Conservation (phyloP, 106 monocot genomes). For the Xerophyta viscosa region DNA sequence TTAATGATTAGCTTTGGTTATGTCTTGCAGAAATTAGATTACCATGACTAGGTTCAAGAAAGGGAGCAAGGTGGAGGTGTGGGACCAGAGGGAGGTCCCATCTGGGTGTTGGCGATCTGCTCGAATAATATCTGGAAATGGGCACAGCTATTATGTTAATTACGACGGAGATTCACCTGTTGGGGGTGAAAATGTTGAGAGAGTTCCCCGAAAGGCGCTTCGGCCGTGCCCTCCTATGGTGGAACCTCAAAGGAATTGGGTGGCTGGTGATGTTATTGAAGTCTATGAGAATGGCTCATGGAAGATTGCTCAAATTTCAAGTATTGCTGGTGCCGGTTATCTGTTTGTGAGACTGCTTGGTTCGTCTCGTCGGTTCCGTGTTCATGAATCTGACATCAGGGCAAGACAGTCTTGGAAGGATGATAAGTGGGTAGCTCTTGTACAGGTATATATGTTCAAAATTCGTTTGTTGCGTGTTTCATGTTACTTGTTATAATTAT, state of each 20-base stretch:
- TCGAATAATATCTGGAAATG: slow-evolving; percentile 12
- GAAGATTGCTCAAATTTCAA: slow-evolving; percentile 20
- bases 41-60: slow-evolving; percentile 12
- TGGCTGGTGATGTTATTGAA: slow-evolving; percentile 24
- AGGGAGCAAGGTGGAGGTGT: slow-evolving; percentile 21
- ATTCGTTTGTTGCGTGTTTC: no score
- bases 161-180: neutral
- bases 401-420: slow-evolving; percentile 24
- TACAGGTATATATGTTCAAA: slow-evolving; percentile 31
- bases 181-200: neutral
- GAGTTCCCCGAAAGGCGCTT: slow-evolving; percentile 11
- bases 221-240: slow-evolving; percentile 19
- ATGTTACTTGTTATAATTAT: no score
- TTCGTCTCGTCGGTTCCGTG: slow-evolving; percentile 5
- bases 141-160: slow-evolving; percentile 16
- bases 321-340: slow-evolving; percentile 2
- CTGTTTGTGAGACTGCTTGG: slow-evolving; percentile 18
- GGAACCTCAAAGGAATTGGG: slow-evolving; percentile 4
- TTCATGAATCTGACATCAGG: slow-evolving; percentile 19
- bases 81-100: slow-evolving; percentile 11
- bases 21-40: no score
- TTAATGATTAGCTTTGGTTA: neutral
- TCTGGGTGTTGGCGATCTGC: slow-evolving; percentile 16
- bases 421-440: slow-evolving; percentile 25
- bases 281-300: slow-evolving; percentile 20